Percentiles rank a stretch among this genome's conserved stretches.
phyloP scores from a whole-genome alignment of 1,139 yeast genomes.

The Komagataea norvegica region DNA sequence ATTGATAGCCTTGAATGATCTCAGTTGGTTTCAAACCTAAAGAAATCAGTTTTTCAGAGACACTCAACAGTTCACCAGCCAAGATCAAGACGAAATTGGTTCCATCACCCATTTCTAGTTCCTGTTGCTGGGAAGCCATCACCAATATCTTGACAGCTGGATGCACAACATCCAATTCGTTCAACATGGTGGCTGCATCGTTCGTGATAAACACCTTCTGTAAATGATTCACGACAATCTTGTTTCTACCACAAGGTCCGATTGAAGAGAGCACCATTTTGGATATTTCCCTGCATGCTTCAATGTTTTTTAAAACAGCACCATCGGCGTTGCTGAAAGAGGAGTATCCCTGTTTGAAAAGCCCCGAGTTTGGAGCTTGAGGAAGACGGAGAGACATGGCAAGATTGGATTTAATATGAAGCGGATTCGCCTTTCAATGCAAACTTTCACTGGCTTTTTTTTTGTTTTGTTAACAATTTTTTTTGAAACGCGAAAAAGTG shows the following conservation, averaged over 20 bases:
- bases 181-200: slow-evolving; percentile 95
- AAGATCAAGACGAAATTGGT: slow-evolving; percentile 67
- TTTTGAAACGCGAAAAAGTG: too few species aligned
- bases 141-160: slow-evolving; percentile 95
- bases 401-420: too few species aligned
- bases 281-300: slow-evolving; percentile 91
- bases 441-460: too few species aligned
- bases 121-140: slow-evolving; percentile 97
- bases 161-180: slow-evolving; percentile 90
- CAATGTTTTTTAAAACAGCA: slow-evolving; percentile 85
- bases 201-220: slow-evolving; percentile 87
- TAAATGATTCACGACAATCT: slow-evolving; percentile 82
- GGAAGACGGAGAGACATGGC: slow-evolving; percentile 95
- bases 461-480: too few species aligned
- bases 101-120: slow-evolving; percentile 81
- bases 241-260: slow-evolving; percentile 97
- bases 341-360: slow-evolving; percentile 95
- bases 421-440: too few species aligned
- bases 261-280: slow-evolving; percentile 88
- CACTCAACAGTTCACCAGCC: slow-evolving; percentile 87
- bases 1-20: slow-evolving; percentile 80
- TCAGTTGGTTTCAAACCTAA: slow-evolving; percentile 88
- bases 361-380: slow-evolving; percentile 86
- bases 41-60: slow-evolving; percentile 78
- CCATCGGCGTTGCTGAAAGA: slow-evolving; percentile 89